Base-by-base conservation (phyloP, 108 stramenopile species). In the Nitzschia sp. region DNA sequence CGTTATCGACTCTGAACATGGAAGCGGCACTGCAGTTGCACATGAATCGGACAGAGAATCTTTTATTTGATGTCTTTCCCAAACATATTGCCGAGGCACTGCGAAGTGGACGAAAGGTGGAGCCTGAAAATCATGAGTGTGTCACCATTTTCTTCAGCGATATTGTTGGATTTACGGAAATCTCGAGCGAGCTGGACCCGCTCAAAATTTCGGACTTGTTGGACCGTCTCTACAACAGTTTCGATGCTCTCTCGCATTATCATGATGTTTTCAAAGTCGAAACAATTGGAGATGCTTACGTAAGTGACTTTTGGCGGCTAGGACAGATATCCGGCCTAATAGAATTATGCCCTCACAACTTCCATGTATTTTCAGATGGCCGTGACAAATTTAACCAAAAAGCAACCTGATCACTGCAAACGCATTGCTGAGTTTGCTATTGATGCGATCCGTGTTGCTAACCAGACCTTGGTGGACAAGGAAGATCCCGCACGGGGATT, bases 251-350 rank as follows among this genome's bases (percentile, higher is more conserved):
- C 30, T 79, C 84, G 6, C 71, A 70, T 23, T 80, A 85, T 27
- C 83, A 88, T 68, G 78, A 80, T 47, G 83, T 93, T 2, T 93
- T 88, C 75, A 93, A 90, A 59, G 83, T 92, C 4, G 91, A 92
- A 58, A 89, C 85, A 0, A 85, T 90, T 60, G 89, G 89, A 23
- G 89, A 90, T 57, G 79, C 81, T n/a, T 90, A 83, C 57, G 75
- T 84, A 64, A 81, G 74, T 54, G 73, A 58, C 31, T 42, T 42
- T 46, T 42, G 38, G 46, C 17, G 67, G 73, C 46, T 67, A n/a
- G n/a, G n/a, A n/a, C n/a, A n/a, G n/a, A n/a, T 45, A 55, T 1
- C 3, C 24, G 54, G 1, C 15, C 2, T 24, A 55, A 26, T 3
- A 27, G 53, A 9, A n/a, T n/a, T n/a, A n/a, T n/a, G n/a, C n/a